Evolutionary conservation across 1,284 basidiomycete genomes (phyloP).

Genomic region (Dichomitus squalens): DNA sequence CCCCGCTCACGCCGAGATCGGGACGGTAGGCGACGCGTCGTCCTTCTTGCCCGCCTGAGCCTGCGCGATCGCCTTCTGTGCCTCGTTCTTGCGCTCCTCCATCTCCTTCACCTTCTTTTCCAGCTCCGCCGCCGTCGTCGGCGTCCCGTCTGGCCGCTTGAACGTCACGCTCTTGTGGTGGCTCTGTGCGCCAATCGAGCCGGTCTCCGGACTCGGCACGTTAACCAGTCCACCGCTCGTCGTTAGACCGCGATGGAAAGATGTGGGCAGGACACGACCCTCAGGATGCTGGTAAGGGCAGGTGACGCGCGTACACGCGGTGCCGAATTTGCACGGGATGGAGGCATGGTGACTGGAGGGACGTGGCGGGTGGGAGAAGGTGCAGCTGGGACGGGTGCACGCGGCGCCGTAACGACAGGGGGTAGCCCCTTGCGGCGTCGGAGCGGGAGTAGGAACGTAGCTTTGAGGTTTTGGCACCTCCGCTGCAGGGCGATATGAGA

Average conservation of each 20-base stretch:
- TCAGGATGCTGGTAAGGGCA: slow-evolving; percentile 82
- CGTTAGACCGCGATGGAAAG: slow-evolving; percentile 77
- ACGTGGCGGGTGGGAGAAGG: slow-evolving; percentile 62
- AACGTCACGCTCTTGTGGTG: slow-evolving; percentile 71
- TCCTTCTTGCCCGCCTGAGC: slow-evolving; percentile 61
- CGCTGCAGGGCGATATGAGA: slow-evolving; percentile 27
- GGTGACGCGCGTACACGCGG: slow-evolving; percentile 74
- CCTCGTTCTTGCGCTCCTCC: slow-evolving; percentile 57
- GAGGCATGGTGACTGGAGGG: slow-evolving; percentile 31
- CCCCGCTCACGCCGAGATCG: slow-evolving; percentile 48
- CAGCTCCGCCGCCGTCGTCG: slow-evolving; percentile 58
- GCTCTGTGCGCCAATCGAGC: slow-evolving; percentile 60
- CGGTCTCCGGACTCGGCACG: slow-evolving; percentile 62
- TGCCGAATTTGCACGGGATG: slow-evolving; percentile 71
- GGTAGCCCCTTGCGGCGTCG: slow-evolving; percentile 34
- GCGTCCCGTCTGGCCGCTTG: slow-evolving; percentile 48
- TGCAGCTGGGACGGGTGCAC: slow-evolving; percentile 76
- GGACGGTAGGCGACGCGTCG: slow-evolving; percentile 49
- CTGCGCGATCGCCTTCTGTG: slow-evolving; percentile 50
- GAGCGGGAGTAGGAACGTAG: slow-evolving; percentile 27
- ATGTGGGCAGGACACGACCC: slow-evolving; percentile 71
- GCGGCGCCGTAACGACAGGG: slow-evolving; percentile 75
- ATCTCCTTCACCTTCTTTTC: slow-evolving; percentile 62
- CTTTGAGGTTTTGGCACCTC: slow-evolving; percentile 44
- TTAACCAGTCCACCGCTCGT: slow-evolving; percentile 58